Base-by-base conservation (phyloP, 768 basidiomycete species). In the Coprinopsis marcescibilis region DNA sequence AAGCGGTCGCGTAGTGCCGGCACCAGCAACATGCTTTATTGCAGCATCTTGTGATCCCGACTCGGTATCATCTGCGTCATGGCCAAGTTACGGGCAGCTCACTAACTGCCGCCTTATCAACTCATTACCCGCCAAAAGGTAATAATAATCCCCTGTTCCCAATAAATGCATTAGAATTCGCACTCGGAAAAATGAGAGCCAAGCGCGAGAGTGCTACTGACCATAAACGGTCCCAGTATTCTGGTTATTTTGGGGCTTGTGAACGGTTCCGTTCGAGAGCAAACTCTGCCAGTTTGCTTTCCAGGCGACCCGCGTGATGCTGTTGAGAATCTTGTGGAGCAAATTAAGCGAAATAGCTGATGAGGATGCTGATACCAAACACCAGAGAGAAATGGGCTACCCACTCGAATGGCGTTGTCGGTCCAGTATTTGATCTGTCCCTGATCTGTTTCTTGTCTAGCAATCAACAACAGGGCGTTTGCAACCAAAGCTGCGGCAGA, bases 401-500 rank as follows among this genome's bases (percentile, higher is more conserved):
- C 56, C 67, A 78, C 78, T 53, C 69, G 55, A 35, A 79, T 65
- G 12, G 81, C 81, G 29, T 71, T 69, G 48, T 70, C 58, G 13
- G 51, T 66, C 69, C 78, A 86, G 38, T 60, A 57, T 42, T 64
- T 52, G 11, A 60, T n/a, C n/a, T n/a, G n/a, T n/a, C n/a, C 59
- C 48, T 46, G 69, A 47, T 45, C 57, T 45, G 41, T 41, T 26
- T 61, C 66, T 55, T 69, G 48, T 49, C 65, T 58, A 53, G 81
- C 69, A 5, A 87, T 70, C 10, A 83, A 63, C 29, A 87, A 60
- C 34, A 88, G 67, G 1, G 71, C 84, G 25, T 69, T 78, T 2
- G 75, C 75, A 0, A 74, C 80, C 51, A 85, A 75, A 29, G 75
- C 80, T 7, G 83, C 80, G 3, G 85, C 83, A 13, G 83, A 84